phyloP scores from a whole-genome alignment of 2,329 filamentous ascomycete genomes.

The Alternaria angustiovoidea region DNA sequence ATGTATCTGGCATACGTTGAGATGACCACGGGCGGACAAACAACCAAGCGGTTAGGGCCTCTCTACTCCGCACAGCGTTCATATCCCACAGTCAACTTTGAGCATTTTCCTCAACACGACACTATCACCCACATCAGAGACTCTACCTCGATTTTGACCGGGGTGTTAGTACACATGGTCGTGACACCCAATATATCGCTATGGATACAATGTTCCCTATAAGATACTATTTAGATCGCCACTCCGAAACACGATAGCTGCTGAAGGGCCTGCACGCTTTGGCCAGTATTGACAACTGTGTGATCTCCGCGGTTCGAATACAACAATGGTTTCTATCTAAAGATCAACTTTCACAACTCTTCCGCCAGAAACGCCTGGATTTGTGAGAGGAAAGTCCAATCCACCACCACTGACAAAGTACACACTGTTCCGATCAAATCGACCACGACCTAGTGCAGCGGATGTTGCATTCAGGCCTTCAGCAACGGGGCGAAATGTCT shows the following conservation, averaged over 20 bases:
- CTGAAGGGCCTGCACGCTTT: too few relatives aligned
- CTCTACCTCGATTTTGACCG: too few relatives aligned
- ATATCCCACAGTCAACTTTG: background rate
- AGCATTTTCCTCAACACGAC: background rate
- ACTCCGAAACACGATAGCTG: too few relatives aligned
- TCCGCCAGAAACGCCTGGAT: background rate
- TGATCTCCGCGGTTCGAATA: too few relatives aligned
- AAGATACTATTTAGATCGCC: too few relatives aligned
- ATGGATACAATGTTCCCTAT: too few relatives aligned
- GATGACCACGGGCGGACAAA: background rate
- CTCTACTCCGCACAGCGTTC: too few relatives aligned
- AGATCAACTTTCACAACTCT: background rate
- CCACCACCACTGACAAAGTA: background rate
- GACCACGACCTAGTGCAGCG: background rate
- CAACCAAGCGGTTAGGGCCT: background rate
- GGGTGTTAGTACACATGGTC: too few relatives aligned
- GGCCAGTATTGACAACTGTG: too few relatives aligned
- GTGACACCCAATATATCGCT: too few relatives aligned
- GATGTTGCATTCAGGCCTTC: background rate
- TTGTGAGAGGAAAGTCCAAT: background rate
- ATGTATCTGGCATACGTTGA: background rate
- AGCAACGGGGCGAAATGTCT: background rate
- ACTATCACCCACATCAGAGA: background rate
- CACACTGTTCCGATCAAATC: background rate
- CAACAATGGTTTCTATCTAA: background rate